phyloP scores from a whole-genome alignment of 225 moss, liverwort and hornwort species.

The Pseudoscleropodium purum region DNA sequence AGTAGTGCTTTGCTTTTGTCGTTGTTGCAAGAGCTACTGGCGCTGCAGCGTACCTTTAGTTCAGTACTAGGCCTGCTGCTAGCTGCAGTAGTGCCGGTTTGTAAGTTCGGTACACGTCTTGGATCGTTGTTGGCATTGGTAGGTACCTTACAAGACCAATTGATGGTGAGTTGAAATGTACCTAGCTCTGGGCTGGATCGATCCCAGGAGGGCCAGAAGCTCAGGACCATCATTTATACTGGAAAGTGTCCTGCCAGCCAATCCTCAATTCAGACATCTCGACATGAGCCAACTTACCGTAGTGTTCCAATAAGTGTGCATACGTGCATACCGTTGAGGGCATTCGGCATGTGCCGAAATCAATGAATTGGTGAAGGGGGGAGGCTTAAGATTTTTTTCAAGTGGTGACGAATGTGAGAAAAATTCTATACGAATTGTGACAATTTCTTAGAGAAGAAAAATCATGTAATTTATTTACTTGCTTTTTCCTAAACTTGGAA shows the following conservation, averaged over 20 bases:
- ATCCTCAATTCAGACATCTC: neutral
- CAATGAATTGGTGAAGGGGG: no score
- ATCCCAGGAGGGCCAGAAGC: neutral
- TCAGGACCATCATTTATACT: constrained; percentile 4
- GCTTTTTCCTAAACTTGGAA: fast-evolving
- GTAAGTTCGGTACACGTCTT: neutral
- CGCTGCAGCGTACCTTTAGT: neutral
- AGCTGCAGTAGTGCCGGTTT: neutral
- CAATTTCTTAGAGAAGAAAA: neutral
- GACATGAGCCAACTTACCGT: neutral
- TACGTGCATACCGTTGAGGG: neutral
- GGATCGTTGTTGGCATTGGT: neutral
- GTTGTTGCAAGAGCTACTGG: neutral
- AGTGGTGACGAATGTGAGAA: neutral
- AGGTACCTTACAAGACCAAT: constrained; percentile 24
- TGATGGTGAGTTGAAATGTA: constrained; percentile 12
- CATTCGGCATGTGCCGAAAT: neutral
- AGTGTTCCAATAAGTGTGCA: neutral
- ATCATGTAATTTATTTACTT: neutral
- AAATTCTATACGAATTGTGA: neutral
- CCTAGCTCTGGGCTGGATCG: neutral
- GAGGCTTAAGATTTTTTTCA: no score
- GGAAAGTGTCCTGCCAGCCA: constrained; percentile 18
- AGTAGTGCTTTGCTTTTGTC: neutral
- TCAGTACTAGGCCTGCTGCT: neutral